These are phyloP conservation scores for Debaryomyces sp. DNA, from an alignment of 1,139 yeast genomes.

Conservation along the genomic window DNA sequence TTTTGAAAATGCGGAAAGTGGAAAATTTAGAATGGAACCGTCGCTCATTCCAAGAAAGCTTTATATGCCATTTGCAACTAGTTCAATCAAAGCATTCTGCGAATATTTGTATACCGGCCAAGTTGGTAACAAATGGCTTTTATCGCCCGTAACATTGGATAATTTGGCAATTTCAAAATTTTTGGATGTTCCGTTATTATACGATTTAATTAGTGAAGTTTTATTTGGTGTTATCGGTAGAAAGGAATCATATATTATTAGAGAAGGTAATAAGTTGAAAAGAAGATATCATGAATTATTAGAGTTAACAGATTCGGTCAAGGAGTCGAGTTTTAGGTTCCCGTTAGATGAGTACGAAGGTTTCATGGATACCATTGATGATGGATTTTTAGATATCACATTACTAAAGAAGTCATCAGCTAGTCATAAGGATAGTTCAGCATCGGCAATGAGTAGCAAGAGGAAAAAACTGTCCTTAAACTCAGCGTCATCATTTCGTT, in stretches of 20 bases:
- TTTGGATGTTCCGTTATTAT: slow-evolving; percentile 67
- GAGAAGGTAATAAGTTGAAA: slow-evolving; percentile 41
- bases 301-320: slow-evolving; percentile 24
- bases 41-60: slow-evolving; percentile 65
- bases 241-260: slow-evolving; percentile 56
- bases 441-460: slow-evolving; percentile 9
- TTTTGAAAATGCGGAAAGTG: slow-evolving; percentile 39
- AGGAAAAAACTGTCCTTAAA: background rate
- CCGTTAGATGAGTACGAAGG: slow-evolving; percentile 51
- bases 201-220: slow-evolving; percentile 68
- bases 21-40: slow-evolving; percentile 52
- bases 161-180: slow-evolving; percentile 62
- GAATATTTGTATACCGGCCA: slow-evolving; percentile 81
- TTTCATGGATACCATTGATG: slow-evolving; percentile 54
- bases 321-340: slow-evolving; percentile 30
- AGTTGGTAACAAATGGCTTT: slow-evolving; percentile 70
- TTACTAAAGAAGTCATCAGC: slow-evolving; percentile 51
- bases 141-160: slow-evolving; percentile 69
- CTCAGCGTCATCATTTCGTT: slow-evolving; percentile 3
- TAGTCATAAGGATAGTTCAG: slow-evolving; percentile 16
- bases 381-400: slow-evolving; percentile 62
- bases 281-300: slow-evolving; percentile 29
- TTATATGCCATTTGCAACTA: slow-evolving; percentile 66
- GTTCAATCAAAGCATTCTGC: slow-evolving; percentile 63
- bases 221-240: slow-evolving; percentile 69